Evolutionary conservation across 495 filamentous ascomycete species (phyloP), one percentile per base, ranked within the genome.

Genomic region (Penicillium antarcticum): DNA sequence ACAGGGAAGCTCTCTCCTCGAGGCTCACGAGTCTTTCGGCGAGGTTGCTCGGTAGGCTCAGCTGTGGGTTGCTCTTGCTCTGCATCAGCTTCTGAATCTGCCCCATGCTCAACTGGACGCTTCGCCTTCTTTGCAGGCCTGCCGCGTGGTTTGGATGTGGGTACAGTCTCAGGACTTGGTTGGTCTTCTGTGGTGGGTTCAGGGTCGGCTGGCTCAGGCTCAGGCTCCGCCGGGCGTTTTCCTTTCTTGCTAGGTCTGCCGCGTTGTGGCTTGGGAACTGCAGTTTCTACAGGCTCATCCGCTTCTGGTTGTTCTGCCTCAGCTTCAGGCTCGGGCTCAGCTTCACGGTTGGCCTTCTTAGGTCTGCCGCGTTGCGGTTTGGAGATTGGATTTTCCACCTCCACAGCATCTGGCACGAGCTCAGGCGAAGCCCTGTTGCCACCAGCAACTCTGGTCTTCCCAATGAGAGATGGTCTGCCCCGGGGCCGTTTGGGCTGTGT

Each of bases 1-100:
- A 77, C 68, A 14, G 72, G 68, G 0, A 77, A 68, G 1, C 70
- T 75, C 48, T 74, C 71, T 7, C 70, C 74, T 19, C 71, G 70
- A 34, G 65, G 60, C 43, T 59, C 67, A 49, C 64, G 63, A 21
- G 63, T 45, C 45, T 61, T 69, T 41, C 53, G 60, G 8, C 35
- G 48, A 36, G 58, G 50, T 14, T 46, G 53, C 41, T 58, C 68
- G 64, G 44, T 38, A 7, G 41, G 19, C 41, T 48, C 17, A 4
- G 31, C 14, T 38, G 52, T 54, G 4, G 48, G 51, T n/a, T 59
- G 13, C 46, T 32, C 11, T 8, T 38, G 18, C 52, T 51, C 21
- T 57, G 63, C 19, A 29, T 29, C 24, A 29, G 24, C 24, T 29
- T 29, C 24, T 26, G 23, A 2, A 12, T 49, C 47, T 34, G 47